These are phyloP conservation scores for Neurospora intermedia DNA, from an alignment of 495 filamentous ascomycete species.

Conservation along the genomic window DNA sequence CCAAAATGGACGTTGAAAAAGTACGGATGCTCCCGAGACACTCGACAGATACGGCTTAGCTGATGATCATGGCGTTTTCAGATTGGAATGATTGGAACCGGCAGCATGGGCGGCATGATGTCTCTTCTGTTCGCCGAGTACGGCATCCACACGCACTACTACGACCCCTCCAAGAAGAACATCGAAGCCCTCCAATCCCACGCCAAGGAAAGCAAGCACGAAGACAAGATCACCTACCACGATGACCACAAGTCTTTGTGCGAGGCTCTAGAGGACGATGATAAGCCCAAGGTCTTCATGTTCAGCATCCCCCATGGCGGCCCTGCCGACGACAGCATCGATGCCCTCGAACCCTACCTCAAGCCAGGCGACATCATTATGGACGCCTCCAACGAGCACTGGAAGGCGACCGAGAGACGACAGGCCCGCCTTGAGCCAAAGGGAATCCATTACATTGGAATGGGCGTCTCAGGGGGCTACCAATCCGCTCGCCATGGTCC, in stretches of 20 bases:
- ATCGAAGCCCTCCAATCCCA: slow-evolving; percentile 5
- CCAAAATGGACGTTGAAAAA: neutral
- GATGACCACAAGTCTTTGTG: neutral
- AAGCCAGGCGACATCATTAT: slow-evolving; percentile 58
- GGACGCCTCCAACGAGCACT: slow-evolving; percentile 64
- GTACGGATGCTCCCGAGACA: neutral
- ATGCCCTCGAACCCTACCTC: slow-evolving; percentile 44
- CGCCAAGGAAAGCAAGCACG: neutral
- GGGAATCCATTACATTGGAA: neutral
- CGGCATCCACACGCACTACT: slow-evolving; percentile 20
- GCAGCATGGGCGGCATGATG: slow-evolving; percentile 1
- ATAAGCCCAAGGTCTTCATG: slow-evolving; percentile 38
- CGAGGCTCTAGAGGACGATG: neutral
- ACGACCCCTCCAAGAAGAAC: slow-evolving; percentile 18
- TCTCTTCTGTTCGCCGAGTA: slow-evolving; percentile 14
- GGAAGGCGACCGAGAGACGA: slow-evolving; percentile 52
- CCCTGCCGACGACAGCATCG: slow-evolving; percentile 56
- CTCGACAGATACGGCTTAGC: neutral
- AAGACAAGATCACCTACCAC: neutral
- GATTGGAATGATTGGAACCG: neutral
- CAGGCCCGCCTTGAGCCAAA: slow-evolving; percentile 43
- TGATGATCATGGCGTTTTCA: neutral
- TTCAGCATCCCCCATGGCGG: slow-evolving; percentile 58
- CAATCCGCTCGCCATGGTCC: slow-evolving; percentile 40
- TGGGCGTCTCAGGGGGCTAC: slow-evolving; percentile 62